These are phyloP conservation scores for Pascua sp. DNA, from an alignment of 1,284 basidiomycete genomes.

Conservation along the genomic window DNA sequence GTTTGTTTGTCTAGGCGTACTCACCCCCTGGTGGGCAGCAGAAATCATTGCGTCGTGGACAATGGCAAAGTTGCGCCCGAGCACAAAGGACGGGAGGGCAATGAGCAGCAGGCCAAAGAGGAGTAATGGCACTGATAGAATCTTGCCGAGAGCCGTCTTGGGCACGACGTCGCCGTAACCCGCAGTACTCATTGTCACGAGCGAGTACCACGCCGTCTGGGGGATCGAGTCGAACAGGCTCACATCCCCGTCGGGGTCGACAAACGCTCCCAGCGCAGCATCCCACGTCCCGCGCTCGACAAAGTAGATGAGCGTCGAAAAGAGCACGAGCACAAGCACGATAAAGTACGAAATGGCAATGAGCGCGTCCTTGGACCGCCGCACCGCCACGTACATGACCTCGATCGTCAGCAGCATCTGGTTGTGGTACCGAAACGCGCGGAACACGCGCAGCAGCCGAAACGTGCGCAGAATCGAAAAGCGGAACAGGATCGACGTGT, in stretches of 20 bases:
- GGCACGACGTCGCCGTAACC: constrained; percentile 77
- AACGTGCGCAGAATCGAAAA: constrained; percentile 78
- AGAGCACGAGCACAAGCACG: constrained; percentile 76
- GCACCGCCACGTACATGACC: constrained; percentile 86
- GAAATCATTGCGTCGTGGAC: constrained; percentile 71
- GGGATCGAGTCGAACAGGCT: constrained; percentile 64
- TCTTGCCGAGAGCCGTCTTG: constrained; percentile 71
- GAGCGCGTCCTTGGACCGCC: constrained; percentile 76
- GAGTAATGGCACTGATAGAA: constrained; percentile 77
- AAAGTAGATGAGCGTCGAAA: constrained; percentile 82
- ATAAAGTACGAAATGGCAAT: constrained; percentile 83
- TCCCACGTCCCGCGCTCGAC: constrained; percentile 85
- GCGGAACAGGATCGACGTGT: constrained; percentile 79
- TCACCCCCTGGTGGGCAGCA: constrained; percentile 3
- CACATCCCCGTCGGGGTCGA: constrained; percentile 73
- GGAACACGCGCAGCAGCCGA: constrained; percentile 76
- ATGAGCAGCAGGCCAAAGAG: constrained; percentile 80
- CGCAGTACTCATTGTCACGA: constrained; percentile 53
- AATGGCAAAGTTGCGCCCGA: constrained; percentile 80
- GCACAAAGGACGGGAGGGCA: constrained; percentile 80
- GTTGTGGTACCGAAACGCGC: constrained; percentile 69
- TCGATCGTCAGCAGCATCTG: constrained; percentile 75
- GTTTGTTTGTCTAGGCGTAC: too few species aligned
- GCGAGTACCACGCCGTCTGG: constrained; percentile 65
- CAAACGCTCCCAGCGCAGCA: constrained; percentile 67